These are phyloP conservation scores for Fusarium sp. DNA, from an alignment of 2,329 filamentous ascomycete genomes.

Conservation along the genomic window DNA sequence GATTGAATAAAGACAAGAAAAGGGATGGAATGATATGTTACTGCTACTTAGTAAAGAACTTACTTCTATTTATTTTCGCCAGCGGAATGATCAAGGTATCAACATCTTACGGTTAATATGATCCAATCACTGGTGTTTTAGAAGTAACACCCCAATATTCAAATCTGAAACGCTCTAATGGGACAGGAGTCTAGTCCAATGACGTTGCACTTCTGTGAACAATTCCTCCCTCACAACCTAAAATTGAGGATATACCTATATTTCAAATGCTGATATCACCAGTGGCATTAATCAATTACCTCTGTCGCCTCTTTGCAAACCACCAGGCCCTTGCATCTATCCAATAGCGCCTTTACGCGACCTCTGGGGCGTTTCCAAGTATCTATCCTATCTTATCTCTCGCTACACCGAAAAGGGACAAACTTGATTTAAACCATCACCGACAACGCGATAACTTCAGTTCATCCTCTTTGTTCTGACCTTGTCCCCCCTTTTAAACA, in stretches of 20 bases:
- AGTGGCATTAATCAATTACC: neutral
- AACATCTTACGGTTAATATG: neutral
- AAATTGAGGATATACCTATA: neutral
- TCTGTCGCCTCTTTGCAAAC: neutral
- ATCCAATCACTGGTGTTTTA: constrained; percentile 36
- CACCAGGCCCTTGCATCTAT: neutral
- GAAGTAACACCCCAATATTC: constrained; percentile 14
- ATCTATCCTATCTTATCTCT: constrained; percentile 21
- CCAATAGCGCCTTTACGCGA: neutral
- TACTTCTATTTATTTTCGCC: neutral
- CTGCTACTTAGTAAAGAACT: neutral
- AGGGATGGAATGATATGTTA: neutral
- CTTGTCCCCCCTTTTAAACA: neutral
- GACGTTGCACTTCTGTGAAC: constrained; percentile 29
- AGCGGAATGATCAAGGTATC: neutral
- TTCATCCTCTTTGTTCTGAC: neutral
- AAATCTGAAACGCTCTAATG: constrained; percentile 30
- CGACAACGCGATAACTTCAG: constrained; percentile 13
- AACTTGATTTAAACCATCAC: constrained; percentile 21
- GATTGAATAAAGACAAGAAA: neutral
- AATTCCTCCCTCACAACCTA: neutral
- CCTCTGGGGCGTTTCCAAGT: neutral
- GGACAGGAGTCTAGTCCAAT: constrained; percentile 9
- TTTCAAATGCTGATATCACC: neutral
- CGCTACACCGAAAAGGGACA: constrained; percentile 17